A percentile compares a stretch with the other conserved stretches of the same genome.
Evolutionary conservation across 176 grass and related monocot species (phyloP).

Genomic region (Eleusine coracana): DNA sequence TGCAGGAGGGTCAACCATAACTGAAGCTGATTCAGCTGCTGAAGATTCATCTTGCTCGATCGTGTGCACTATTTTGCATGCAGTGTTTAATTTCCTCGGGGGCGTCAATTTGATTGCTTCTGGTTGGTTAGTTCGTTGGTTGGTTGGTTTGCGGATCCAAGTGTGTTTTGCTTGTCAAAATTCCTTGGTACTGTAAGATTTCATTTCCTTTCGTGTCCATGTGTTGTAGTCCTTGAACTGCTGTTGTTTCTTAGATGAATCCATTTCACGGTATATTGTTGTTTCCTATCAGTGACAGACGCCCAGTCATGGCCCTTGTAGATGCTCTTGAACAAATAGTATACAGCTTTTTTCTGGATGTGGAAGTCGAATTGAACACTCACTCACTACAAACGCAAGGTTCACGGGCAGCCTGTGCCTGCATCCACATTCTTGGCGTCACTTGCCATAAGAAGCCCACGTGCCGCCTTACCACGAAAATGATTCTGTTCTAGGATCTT

Average conservation of each 20-base stretch:
- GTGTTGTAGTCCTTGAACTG: not conserved
- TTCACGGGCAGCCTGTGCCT: conserved; percentile 36
- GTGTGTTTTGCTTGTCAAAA: not conserved
- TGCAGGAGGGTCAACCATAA: conserved; percentile 75
- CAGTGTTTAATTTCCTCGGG: not conserved
- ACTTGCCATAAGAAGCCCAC: conserved; percentile 39
- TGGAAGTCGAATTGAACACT: no score
- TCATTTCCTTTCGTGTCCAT: not conserved
- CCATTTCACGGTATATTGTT: not conserved
- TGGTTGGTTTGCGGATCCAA: not conserved
- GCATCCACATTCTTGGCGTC: conserved; percentile 11
- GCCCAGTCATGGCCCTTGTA: no score
- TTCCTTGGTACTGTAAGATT: conserved; percentile 4
- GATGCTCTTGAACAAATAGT: no score
- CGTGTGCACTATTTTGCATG: not conserved
- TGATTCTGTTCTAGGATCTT: no score
- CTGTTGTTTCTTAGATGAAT: not conserved
- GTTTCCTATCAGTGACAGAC: not conserved
- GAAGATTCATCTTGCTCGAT: not conserved
- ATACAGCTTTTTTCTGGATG: no score
- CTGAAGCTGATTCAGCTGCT: not conserved
- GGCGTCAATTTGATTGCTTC: conserved; percentile 14
- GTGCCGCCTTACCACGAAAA: no score
- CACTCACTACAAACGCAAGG: conserved; percentile 5
- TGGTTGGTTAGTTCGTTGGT: conserved; percentile 10